Percentiles rank a stretch among this genome's conserved stretches.
Evolutionary conservation across 345 rosid species (phyloP).

Genomic region (Populus deltoides): DNA sequence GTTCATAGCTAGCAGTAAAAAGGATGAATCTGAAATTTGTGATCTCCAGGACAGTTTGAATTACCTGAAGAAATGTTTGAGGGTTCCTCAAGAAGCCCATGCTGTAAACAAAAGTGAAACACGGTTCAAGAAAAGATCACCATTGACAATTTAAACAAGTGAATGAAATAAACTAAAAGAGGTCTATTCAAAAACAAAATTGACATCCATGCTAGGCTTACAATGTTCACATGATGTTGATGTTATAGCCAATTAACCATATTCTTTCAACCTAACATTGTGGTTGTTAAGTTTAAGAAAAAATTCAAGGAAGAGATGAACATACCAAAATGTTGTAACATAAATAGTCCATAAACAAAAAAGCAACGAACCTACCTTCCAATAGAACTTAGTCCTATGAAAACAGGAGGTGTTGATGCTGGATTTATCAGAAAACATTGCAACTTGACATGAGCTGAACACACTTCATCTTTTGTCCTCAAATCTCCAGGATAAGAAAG

Average conservation of each 20-base stretch:
- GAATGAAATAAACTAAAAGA: background rate
- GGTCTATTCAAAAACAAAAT: background rate
- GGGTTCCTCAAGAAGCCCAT: constrained; percentile 59
- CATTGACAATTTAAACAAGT: background rate
- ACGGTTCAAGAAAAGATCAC: constrained; percentile 8
- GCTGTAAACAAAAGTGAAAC: constrained; percentile 35
- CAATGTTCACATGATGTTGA: background rate
- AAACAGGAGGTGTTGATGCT: constrained; percentile 49
- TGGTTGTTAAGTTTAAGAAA: background rate
- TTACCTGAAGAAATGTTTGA: constrained; percentile 46
- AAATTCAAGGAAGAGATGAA: too few relatives aligned
- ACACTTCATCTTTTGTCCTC: constrained; percentile 32
- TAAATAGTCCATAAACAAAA: background rate
- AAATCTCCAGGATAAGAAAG: constrained; percentile 21
- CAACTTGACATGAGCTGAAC: constrained; percentile 58
- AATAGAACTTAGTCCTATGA: constrained; percentile 69
- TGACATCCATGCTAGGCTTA: background rate
- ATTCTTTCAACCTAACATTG: background rate
- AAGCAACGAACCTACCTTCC: constrained; percentile 61
- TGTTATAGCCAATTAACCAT: background rate
- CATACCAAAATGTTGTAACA: background rate
- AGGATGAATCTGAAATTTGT: constrained; percentile 53
- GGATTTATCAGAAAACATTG: constrained; percentile 45
- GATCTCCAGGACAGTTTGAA: constrained; percentile 40
- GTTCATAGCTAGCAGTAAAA: constrained; percentile 52